Percentiles rank a stretch among this genome's conserved stretches.
Conservation (phyloP, 345 rosid genomes). For the Populus tremula region DNA sequence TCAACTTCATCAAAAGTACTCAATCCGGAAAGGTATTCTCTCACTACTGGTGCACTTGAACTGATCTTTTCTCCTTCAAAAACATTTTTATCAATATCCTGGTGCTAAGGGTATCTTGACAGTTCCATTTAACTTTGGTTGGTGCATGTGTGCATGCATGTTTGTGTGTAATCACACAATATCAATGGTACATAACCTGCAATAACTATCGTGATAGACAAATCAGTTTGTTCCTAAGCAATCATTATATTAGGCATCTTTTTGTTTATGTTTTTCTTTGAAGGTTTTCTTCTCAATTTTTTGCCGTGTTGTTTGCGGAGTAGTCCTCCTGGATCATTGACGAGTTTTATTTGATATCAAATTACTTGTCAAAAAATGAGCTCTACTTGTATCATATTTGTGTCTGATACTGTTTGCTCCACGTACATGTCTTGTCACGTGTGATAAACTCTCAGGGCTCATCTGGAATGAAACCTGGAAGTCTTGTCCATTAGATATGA, state of each 20-base stretch:
- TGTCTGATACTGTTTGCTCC: neutral
- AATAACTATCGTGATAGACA: neutral
- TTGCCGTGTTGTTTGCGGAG: neutral
- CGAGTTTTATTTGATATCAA: neutral
- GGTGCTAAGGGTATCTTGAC: neutral
- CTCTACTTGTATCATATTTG: neutral
- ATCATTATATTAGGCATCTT: neutral
- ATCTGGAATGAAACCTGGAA: neutral
- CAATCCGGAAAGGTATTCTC: slow-evolving; percentile 36
- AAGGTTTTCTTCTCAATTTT: neutral
- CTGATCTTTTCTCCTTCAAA: neutral
- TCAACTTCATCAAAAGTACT: slow-evolving; percentile 33
- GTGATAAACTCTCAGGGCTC: neutral
- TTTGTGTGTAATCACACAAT: neutral
- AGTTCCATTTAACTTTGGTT: neutral
- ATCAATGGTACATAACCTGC: neutral
- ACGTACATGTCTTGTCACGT: neutral
- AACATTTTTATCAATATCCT: neutral
- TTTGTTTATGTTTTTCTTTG: neutral
- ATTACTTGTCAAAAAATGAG: neutral
- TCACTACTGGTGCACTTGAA: neutral
- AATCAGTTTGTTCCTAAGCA: neutral
- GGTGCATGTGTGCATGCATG: neutral
- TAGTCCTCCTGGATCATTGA: neutral
- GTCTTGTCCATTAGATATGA: neutral